Conservation (phyloP, 2,329 filamentous ascomycete species). For the Fusarium sp. region DNA sequence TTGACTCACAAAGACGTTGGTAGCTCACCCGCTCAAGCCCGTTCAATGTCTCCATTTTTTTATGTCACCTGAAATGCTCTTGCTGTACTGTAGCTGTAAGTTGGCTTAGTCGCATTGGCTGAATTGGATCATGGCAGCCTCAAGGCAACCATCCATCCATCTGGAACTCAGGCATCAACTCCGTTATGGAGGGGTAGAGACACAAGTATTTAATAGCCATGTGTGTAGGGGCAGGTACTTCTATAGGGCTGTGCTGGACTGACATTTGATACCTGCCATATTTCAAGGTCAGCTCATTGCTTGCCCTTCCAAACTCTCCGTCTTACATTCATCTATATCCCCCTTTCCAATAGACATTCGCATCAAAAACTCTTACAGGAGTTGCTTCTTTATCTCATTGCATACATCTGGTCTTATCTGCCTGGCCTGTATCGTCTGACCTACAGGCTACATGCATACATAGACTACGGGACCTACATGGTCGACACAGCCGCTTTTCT, state of each 20-base stretch:
- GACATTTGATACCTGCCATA: not conserved
- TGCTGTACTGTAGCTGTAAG: not conserved
- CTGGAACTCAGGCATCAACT: slow-evolving; percentile 33
- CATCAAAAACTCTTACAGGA: not conserved
- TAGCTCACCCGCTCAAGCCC: not conserved
- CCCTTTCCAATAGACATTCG: not conserved
- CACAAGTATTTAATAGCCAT: slow-evolving; percentile 1
- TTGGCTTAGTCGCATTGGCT: slow-evolving; percentile 11
- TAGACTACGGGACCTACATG: not conserved
- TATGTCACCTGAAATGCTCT: not conserved
- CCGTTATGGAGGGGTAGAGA: slow-evolving; percentile 11
- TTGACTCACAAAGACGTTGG: slow-evolving; percentile 9
- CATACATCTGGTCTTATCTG: not conserved
- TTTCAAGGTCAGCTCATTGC: slow-evolving; percentile 26
- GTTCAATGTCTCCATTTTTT: not conserved
- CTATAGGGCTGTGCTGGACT: slow-evolving; percentile 23
- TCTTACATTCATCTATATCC: slow-evolving; percentile 13
- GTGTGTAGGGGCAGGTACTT: slow-evolving; percentile 8
- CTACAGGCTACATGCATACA: not conserved
- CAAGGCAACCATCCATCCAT: slow-evolving; percentile 36
- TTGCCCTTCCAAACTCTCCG: slow-evolving; percentile 4
- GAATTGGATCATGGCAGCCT: slow-evolving; percentile 30
- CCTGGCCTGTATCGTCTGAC: not conserved
- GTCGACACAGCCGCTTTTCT: slow-evolving; percentile 14
- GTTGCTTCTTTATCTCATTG: not conserved